Conservation (phyloP, 1,139 yeast species). For the Hyphopichia fennica region DNA sequence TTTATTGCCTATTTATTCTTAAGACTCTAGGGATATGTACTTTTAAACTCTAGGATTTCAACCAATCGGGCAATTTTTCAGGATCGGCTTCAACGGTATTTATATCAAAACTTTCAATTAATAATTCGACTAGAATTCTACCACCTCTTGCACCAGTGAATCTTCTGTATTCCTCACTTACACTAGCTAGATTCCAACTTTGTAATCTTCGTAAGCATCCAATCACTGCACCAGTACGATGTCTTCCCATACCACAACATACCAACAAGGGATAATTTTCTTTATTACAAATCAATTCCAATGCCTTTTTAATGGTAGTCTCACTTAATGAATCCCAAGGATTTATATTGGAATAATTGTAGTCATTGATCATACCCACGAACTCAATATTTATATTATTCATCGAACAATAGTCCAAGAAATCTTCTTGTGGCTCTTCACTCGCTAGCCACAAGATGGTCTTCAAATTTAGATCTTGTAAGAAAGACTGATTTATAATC, state of each 20-base stretch:
- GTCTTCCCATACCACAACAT: conserved; percentile 98
- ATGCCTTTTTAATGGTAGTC: conserved; percentile 72
- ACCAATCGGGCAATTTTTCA: conserved; percentile 49
- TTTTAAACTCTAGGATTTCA: too few relatives aligned
- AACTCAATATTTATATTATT: conserved; percentile 65
- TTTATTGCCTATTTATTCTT: too few relatives aligned
- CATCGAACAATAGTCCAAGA: conserved; percentile 76
- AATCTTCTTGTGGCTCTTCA: conserved; percentile 91
- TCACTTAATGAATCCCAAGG: conserved; percentile 98
- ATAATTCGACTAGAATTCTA: conserved; percentile 82
- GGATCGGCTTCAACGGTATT: conserved; percentile 50
- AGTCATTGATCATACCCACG: conserved; percentile 65
- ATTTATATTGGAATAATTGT: conserved; percentile 40
- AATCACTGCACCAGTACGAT: conserved; percentile 91
- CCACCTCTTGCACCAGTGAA: conserved; percentile 94
- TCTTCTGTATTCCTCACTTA: conserved; percentile 89
- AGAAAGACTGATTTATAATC: conserved; percentile 85
- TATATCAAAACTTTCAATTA: conserved; percentile 82
- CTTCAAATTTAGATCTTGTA: conserved; percentile 68
- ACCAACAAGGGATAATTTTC: conserved; percentile 82
- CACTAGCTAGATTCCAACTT: conserved; percentile 94
- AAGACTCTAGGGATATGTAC: too few relatives aligned
- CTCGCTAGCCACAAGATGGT: conserved; percentile 92
- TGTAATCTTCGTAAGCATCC: conserved; percentile 90
- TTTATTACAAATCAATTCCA: conserved; percentile 69